Evolutionary conservation across 1,139 yeast genomes (phyloP).

Genomic region (Geotrichum aggregatum): DNA sequence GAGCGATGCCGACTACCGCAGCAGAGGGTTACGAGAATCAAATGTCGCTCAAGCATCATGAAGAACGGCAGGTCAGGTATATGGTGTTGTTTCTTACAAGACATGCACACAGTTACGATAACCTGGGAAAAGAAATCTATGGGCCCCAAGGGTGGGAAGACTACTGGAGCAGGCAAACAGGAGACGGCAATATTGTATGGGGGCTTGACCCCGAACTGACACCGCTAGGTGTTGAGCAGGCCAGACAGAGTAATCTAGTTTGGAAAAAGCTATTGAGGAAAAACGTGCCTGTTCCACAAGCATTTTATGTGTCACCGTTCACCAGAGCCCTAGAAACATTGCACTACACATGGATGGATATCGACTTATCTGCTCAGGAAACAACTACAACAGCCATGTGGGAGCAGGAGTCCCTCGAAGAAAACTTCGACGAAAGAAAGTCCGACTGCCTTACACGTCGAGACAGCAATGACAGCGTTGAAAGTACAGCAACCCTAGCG

Average conservation of each 20-base stretch:
- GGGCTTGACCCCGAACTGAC: conserved; percentile 70
- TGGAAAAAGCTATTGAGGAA: conserved; percentile 44
- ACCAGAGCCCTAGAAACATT: conserved; percentile 59
- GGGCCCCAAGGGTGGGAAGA: conserved; percentile 57
- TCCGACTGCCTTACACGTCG: background rate
- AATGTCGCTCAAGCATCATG: conserved; percentile 18
- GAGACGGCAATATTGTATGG: conserved; percentile 57
- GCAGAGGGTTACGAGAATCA: conserved; percentile 31
- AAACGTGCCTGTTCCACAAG: conserved; percentile 53
- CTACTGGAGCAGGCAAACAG: conserved; percentile 54
- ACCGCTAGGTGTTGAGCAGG: conserved; percentile 53
- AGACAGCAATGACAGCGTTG: background rate
- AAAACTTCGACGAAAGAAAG: too few relatives aligned
- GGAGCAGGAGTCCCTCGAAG: too few relatives aligned
- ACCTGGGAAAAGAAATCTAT: conserved; percentile 54
- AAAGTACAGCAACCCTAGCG: background rate
- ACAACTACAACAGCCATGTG: too few relatives aligned
- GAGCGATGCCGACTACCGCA: too few relatives aligned
- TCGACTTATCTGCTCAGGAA: conserved; percentile 26
- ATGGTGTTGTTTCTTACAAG: conserved; percentile 62
- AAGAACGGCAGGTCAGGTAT: conserved; percentile 43
- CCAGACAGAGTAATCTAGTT: conserved; percentile 44
- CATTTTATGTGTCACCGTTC: conserved; percentile 62
- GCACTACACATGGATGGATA: conserved; percentile 54
- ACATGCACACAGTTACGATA: conserved; percentile 78